Evolutionary conservation across 371 early-diverging fungal species (phyloP).

Genomic region (Apophysomyces variabilis): DNA sequence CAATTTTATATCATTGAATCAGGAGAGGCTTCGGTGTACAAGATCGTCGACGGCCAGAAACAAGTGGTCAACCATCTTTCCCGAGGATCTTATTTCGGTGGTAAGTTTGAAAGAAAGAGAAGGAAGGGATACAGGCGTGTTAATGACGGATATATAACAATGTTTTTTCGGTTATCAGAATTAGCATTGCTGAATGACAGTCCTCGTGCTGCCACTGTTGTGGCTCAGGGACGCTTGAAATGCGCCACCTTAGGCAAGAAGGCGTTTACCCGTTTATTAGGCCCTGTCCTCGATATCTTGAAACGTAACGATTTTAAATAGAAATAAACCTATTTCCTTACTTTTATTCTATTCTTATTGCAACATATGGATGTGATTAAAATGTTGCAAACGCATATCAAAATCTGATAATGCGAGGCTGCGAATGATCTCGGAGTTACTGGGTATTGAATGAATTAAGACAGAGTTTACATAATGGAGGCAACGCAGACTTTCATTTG

Average conservation of each 20-base stretch:
- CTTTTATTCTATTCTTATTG: too few species aligned
- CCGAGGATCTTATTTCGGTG: conserved; percentile 96
- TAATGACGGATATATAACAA: conserved; percentile 30
- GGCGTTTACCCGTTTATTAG: conserved; percentile 89
- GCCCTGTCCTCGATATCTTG: conserved; percentile 72
- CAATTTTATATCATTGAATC: conserved; percentile 79
- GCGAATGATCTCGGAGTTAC: too few species aligned
- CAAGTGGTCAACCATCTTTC: conserved; percentile 72
- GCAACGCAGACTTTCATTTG: too few species aligned
- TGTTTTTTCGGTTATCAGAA: conserved; percentile 53
- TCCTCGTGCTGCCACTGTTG: conserved; percentile 88
- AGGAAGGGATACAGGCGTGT: too few species aligned
- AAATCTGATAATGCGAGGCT: too few species aligned
- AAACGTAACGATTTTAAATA: conserved; percentile 67
- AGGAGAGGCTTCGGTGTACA: conserved; percentile 70
- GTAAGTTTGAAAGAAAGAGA: conserved; percentile 60
- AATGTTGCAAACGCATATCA: too few species aligned
- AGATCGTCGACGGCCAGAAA: conserved; percentile 62
- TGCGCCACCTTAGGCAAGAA: conserved; percentile 89
- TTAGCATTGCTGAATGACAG: conserved; percentile 87
- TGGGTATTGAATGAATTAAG: too few species aligned
- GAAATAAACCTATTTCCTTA: too few species aligned
- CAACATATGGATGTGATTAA: too few species aligned
- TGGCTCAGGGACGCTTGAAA: conserved; percentile 84
- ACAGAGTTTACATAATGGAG: too few species aligned